Base-by-base conservation (phyloP, 371 early-diverging fungal species). In the Mortierella sp. region DNA sequence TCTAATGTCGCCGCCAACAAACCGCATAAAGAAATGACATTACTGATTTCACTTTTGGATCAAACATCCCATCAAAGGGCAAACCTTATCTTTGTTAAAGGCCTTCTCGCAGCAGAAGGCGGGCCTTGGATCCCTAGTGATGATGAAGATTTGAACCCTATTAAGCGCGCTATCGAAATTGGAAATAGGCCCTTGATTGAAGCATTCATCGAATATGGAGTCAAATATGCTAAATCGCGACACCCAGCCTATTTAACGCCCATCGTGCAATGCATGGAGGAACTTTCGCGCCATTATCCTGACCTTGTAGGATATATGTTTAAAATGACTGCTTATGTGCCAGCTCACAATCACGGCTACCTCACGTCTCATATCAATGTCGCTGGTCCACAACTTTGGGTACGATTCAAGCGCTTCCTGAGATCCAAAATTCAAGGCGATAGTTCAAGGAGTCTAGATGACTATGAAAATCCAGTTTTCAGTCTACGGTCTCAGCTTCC, bases 171-270 rank as follows among this genome's bases (percentile, higher is more conserved):
- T 5, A 74, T 80, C 15, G 63, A 68, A 15, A 21, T 58, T 11
- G 61, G 63, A 58, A 67, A 80, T 33, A 58, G 62, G 8, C 24
- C 32, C 10, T 22, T 80, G 16, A 64, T 80, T 24, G 69, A 71
- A 21, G 68, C 65, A 0, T 71, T 80, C 13, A 64, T 75, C 13
- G 72, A 75, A 2, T 80, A 80, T 38, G 74, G 81, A 36, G 61
- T 75, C 52, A 58, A 57, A 50, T 67, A 75, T 38, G 72, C 81
- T 45, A 80, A 75, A 45, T 55, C 65, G 22, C 59, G 64, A 19
- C 81, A 80, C 24, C 81, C 81, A 1, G 75, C 72, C 24, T 80
- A 80, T 33, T 21, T 80, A 24, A 58, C 69, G 69, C 75, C 81
- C 2, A 72, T 64, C 0, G 55, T 75, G 7, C 75, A 80, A n/a